Evolutionary conservation across 345 rosid species (phyloP).

Genomic region (Brassica carinata): DNA sequence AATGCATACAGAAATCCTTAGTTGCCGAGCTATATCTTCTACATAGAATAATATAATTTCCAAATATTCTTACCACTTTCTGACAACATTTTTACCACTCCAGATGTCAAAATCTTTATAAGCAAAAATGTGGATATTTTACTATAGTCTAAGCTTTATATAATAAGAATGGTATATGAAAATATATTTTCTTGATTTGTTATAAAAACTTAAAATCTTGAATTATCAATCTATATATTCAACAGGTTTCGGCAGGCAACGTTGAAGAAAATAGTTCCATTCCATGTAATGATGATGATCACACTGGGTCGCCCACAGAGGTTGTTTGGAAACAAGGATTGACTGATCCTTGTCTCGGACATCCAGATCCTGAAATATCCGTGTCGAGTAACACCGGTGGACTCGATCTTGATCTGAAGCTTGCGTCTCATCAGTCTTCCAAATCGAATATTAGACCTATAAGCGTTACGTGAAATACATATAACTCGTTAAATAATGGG

Average conservation of each 20-base stretch:
- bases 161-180: background rate
- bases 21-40: background rate
- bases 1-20: background rate
- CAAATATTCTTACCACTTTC: background rate
- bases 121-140: background rate
- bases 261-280: constrained; percentile 25
- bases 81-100: background rate
- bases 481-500: constrained; percentile 3
- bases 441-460: constrained; percentile 30
- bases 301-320: constrained; percentile 16
- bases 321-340: constrained; percentile 34
- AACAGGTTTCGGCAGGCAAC: constrained; percentile 35
- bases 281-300: constrained; percentile 12
- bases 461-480: constrained; percentile 32
- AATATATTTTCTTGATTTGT: background rate
- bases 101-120: background rate
- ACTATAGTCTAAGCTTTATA: background rate
- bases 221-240: background rate
- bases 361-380: constrained; percentile 7
- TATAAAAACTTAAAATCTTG: background rate
- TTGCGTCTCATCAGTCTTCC: constrained; percentile 35
- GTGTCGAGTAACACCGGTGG: constrained; percentile 28
- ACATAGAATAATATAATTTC: background rate
- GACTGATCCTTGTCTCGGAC: background rate
- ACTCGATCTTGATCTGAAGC: constrained; percentile 41